These are phyloP conservation scores for Pleomassaria siparia DNA, from an alignment of 2,329 filamentous ascomycete genomes.

Conservation along the genomic window DNA sequence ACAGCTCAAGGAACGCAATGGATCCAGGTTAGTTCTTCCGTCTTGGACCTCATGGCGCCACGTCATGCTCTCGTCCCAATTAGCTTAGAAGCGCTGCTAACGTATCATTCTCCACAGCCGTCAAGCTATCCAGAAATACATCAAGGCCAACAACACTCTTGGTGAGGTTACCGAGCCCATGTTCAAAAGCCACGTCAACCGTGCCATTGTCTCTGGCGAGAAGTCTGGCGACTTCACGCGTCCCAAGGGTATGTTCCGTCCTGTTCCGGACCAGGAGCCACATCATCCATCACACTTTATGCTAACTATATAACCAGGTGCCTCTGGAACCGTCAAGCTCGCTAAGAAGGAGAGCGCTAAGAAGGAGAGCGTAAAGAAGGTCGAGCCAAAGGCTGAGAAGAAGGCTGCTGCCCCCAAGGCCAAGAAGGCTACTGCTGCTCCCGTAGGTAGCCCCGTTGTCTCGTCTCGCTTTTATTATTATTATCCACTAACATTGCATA, in stretches of 20 bases:
- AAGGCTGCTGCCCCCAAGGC: conserved; percentile 20
- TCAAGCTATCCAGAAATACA: conserved; percentile 74
- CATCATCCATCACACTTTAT: too few relatives aligned
- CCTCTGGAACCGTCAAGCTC: conserved; percentile 90
- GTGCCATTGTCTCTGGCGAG: conserved; percentile 77
- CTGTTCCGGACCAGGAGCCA: conserved; percentile 2
- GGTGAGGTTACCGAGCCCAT: conserved; percentile 55
- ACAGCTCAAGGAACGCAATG: conserved; percentile 71
- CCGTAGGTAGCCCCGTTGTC: conserved; percentile 17
- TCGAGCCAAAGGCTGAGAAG: conserved; percentile 28
- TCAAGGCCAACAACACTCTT: conserved; percentile 70
- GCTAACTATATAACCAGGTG: conserved; percentile 55
- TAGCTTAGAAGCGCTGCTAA: conserved; percentile 35
- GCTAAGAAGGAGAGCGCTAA: conserved; percentile 68
- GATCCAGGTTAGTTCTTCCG: conserved; percentile 62
- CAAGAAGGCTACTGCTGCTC: conserved; percentile 27
- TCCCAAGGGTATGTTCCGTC: conserved; percentile 75
- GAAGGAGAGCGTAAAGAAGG: conserved; percentile 30
- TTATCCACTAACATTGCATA: conserved; percentile 17
- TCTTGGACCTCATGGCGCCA: conserved; percentile 28
- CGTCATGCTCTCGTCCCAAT: conserved; percentile 27
- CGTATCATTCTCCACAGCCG: conserved; percentile 53
- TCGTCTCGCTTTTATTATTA: not conserved
- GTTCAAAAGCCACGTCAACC: conserved; percentile 81
- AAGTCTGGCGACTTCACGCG: conserved; percentile 85